These are phyloP conservation scores for Aspergillus ruber DNA, from an alignment of 2,329 filamentous ascomycete genomes.

Conservation along the genomic window DNA sequence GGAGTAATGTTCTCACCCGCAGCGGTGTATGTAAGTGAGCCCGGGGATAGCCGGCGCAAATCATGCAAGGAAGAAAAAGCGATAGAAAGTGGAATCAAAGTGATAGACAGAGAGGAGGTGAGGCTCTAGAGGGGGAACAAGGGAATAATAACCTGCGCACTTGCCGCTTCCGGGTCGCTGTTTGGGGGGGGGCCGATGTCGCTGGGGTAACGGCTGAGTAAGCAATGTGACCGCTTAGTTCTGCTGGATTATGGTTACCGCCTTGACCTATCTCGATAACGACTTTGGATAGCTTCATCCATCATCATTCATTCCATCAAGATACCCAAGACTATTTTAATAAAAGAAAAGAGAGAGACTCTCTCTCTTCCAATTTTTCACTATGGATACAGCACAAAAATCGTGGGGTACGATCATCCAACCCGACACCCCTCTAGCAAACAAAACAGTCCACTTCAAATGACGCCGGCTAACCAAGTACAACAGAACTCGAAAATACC, in stretches of 20 bases:
- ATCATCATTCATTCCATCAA: slow-evolving; percentile 2
- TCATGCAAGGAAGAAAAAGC: slow-evolving; percentile 10
- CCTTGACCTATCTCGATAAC: slow-evolving; percentile 9
- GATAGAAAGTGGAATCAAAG: slow-evolving; percentile 5
- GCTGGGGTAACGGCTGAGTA: slow-evolving; percentile 32
- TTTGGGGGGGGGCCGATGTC: slow-evolving; percentile 22
- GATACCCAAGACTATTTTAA: background rate
- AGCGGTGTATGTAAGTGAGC: slow-evolving; percentile 1
- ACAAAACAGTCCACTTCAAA: background rate
- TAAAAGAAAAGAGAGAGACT: background rate
- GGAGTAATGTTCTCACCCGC: slow-evolving; percentile 8
- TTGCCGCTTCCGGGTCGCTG: background rate
- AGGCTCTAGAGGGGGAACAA: background rate
- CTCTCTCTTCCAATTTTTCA: slow-evolving; percentile 7
- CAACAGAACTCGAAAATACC: slow-evolving; percentile 77
- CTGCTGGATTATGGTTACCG: slow-evolving; percentile 24
- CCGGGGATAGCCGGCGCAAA: background rate
- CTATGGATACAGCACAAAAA: slow-evolving; percentile 53
- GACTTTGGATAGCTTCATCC: slow-evolving; percentile 8
- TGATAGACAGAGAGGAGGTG: slow-evolving; percentile 14
- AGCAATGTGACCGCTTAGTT: slow-evolving; percentile 21
- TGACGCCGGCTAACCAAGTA: slow-evolving; percentile 1
- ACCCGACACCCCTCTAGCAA: slow-evolving; percentile 6
- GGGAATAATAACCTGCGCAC: background rate
- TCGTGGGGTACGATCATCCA: slow-evolving; percentile 51